Percentiles rank a stretch among this genome's conserved stretches.
Conservation (phyloP, 1,139 yeast species). For the Pneumocystis sp. region DNA sequence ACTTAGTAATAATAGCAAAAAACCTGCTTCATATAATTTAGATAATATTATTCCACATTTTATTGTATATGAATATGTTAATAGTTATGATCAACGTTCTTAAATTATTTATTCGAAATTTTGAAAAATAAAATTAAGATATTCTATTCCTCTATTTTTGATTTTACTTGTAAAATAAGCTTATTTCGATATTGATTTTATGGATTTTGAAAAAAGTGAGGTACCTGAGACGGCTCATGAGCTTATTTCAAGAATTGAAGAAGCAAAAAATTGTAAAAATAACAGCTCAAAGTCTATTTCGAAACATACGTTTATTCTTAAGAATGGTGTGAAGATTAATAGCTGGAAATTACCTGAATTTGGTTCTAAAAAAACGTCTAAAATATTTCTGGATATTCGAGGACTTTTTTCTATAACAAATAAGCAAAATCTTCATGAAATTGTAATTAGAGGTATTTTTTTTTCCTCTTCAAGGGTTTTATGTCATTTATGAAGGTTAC, state of each 20-base stretch:
- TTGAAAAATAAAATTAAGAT: not conserved
- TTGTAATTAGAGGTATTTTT: conserved; percentile 52
- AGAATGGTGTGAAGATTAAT: not conserved
- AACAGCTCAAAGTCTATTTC: not conserved
- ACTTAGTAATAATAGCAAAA: not conserved
- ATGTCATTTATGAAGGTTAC: conserved; percentile 26
- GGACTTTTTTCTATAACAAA: conserved; percentile 58
- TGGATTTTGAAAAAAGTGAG: not conserved
- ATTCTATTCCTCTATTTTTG: not conserved
- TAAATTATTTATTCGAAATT: not conserved
- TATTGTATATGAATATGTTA: not conserved
- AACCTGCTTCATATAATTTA: not conserved
- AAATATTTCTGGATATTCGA: conserved; percentile 42
- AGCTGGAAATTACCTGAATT: not conserved
- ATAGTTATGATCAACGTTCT: not conserved
- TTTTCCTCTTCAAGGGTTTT: not conserved
- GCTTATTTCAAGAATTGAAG: not conserved
- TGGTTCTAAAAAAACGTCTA: not conserved
- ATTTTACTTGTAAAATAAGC: not conserved
- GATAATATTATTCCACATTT: not conserved
- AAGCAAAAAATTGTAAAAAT: not conserved
- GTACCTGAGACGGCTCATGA: not conserved
- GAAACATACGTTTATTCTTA: not conserved
- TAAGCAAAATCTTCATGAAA: conserved; percentile 22
- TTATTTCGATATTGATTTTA: not conserved